These are phyloP conservation scores for Camptophora hylomeconis DNA, from an alignment of 2,329 filamentous ascomycete genomes.

Conservation along the genomic window DNA sequence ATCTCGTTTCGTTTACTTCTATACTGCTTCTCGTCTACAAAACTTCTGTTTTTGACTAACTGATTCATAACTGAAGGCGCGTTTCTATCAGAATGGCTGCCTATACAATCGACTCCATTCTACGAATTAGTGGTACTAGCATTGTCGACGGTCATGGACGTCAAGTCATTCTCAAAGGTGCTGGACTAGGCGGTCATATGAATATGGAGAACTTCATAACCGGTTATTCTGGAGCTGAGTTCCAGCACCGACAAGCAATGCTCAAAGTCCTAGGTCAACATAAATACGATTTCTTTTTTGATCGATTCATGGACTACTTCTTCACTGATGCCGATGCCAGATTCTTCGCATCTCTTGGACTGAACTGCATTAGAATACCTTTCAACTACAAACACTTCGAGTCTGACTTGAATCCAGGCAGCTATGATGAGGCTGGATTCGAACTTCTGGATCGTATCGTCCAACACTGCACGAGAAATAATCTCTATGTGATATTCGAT, in stretches of 20 bases:
- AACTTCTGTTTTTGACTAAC: too few species aligned
- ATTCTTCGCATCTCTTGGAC: conserved; percentile 41
- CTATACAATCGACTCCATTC: too few species aligned
- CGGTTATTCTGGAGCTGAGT: conserved; percentile 47
- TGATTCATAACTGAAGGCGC: background rate
- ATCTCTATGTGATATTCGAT: conserved; percentile 39
- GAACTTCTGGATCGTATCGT: conserved; percentile 36
- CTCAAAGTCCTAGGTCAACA: conserved; percentile 40
- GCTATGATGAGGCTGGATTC: conserved; percentile 33
- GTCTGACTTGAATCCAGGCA: conserved; percentile 34
- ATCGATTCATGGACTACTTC: too few species aligned
- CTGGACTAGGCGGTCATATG: conserved; percentile 34
- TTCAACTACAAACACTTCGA: conserved; percentile 47
- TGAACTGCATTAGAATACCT: conserved; percentile 47
- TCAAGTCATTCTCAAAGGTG: conserved; percentile 35
- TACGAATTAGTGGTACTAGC: conserved; percentile 29
- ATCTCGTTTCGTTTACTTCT: too few species aligned
- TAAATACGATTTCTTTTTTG: conserved; percentile 46
- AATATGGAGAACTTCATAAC: conserved; percentile 53
- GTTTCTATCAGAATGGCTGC: conserved; percentile 20
- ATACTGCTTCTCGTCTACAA: too few species aligned
- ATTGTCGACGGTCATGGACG: conserved; percentile 35
- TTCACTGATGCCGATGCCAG: conserved; percentile 46
- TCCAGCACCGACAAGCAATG: conserved; percentile 42
- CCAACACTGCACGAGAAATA: conserved; percentile 33